A percentile compares a stretch with the other conserved stretches of the same genome.
These are phyloP conservation scores for Skeletonema costatum DNA, from an alignment of 108 stramenopile species.

Conservation along the genomic window DNA sequence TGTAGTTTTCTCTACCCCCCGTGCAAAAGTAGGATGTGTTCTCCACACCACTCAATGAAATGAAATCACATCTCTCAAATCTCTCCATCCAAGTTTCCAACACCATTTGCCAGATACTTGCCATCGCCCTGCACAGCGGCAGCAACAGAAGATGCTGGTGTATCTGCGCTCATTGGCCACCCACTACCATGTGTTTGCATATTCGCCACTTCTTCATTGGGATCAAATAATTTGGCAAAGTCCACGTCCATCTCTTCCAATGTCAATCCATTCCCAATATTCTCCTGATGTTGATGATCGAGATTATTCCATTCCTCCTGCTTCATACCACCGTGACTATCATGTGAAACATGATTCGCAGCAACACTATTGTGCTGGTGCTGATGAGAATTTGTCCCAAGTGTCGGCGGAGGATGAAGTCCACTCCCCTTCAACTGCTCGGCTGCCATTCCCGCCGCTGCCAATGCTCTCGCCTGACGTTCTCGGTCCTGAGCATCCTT, in stretches of 20 bases:
- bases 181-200: conserved; percentile 65
- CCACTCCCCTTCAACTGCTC: conserved; percentile 34
- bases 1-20: background rate
- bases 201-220: conserved; percentile 44
- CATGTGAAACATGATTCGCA: background rate
- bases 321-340: conserved; percentile 20
- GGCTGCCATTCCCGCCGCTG: conserved; percentile 83
- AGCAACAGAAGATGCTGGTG: background rate
- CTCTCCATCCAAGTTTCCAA: conserved; percentile 3
- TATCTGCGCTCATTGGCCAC: conserved; percentile 24
- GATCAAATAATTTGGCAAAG: conserved; percentile 88
- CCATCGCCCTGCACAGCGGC: background rate
- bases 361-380: background rate
- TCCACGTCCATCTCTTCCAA: conserved; percentile 82
- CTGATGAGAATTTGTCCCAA: conserved; percentile 54
- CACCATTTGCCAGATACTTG: background rate
- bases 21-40: background rate
- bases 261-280: conserved; percentile 1
- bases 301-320: conserved; percentile 47
- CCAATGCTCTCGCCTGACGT: conserved; percentile 83
- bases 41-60: background rate
- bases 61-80: background rate
- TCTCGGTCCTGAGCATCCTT: conserved; percentile 79
- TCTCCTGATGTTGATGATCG: conserved; percentile 6
- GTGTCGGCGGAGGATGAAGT: conserved; percentile 16